Percentiles rank a stretch among this genome's conserved stretches.
Evolutionary conservation across 441 rosid genomes (phyloP).

Genomic region (Euphorbia celastroides): DNA sequence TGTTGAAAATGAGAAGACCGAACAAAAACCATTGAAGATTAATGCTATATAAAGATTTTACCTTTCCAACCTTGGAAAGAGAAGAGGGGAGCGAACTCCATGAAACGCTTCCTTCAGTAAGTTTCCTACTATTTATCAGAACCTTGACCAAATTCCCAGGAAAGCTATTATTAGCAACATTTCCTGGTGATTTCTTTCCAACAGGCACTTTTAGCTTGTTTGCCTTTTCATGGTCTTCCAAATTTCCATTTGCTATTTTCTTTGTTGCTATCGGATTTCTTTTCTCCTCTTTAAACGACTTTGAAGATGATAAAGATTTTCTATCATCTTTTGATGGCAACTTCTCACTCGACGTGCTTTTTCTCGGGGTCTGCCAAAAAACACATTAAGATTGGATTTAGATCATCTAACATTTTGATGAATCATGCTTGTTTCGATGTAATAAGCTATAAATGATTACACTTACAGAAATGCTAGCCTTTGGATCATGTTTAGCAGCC

Average conservation of each 20-base stretch:
- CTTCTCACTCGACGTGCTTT: conserved; percentile 65
- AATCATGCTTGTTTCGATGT: neutral
- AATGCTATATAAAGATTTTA: conserved; percentile 25
- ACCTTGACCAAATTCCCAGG: conserved; percentile 76
- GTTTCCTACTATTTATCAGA: conserved; percentile 47
- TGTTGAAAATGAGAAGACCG: conserved; percentile 6
- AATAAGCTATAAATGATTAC: conserved; percentile 1
- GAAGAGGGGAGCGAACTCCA: conserved; percentile 85
- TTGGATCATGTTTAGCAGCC: conserved; percentile 39
- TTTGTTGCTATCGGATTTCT: conserved; percentile 39
- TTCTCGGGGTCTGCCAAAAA: conserved; percentile 61
- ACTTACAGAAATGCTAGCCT: conserved; percentile 59
- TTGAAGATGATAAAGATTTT: conserved; percentile 38
- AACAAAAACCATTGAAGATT: conserved; percentile 17
- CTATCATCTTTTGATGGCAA: conserved; percentile 51
- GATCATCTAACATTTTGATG: neutral
- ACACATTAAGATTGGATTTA: conserved; percentile 10
- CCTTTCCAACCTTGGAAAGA: conserved; percentile 88
- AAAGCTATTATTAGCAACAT: conserved; percentile 40
- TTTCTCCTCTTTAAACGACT: conserved; percentile 52
- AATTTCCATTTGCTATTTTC: conserved; percentile 44
- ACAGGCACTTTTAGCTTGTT: conserved; percentile 34
- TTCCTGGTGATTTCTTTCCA: conserved; percentile 48
- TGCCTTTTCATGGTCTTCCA: conserved; percentile 48
- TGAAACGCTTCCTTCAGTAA: conserved; percentile 59